These are phyloP conservation scores for Penicillium sp. DNA, from an alignment of 2,329 filamentous ascomycete species.

Conservation along the genomic window DNA sequence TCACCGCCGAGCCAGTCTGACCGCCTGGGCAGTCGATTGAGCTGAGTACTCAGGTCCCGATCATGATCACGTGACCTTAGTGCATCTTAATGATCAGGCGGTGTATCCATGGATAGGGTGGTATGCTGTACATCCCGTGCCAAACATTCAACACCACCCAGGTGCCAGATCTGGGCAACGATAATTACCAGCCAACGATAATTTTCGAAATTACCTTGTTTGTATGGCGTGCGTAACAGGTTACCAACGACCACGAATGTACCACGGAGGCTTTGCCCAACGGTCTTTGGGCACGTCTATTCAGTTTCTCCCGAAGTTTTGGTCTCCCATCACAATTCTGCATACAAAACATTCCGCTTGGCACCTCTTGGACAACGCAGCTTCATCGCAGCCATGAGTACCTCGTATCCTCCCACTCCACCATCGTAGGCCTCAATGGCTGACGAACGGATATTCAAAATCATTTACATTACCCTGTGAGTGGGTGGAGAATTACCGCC, in stretches of 20 bases:
- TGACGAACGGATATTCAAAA: conserved; percentile 16
- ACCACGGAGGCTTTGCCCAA: background rate
- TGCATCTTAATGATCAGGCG: too few species aligned
- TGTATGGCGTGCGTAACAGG: too few species aligned
- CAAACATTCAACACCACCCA: too few species aligned
- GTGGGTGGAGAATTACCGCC: conserved; percentile 33
- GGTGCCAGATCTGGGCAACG: too few species aligned
- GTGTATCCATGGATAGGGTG: too few species aligned
- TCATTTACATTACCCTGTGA: conserved; percentile 21
- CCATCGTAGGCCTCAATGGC: conserved; percentile 8
- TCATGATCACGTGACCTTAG: too few species aligned
- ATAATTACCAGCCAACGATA: too few species aligned
- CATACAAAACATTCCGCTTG: background rate
- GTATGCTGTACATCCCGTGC: too few species aligned
- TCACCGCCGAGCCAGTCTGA: too few species aligned
- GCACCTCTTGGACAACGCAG: background rate
- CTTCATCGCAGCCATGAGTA: conserved; percentile 12
- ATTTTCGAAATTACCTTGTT: too few species aligned
- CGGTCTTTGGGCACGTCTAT: background rate
- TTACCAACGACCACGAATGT: background rate
- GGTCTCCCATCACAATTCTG: conserved; percentile 2
- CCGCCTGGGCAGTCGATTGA: too few species aligned
- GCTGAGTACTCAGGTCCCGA: too few species aligned
- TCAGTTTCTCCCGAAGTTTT: background rate
- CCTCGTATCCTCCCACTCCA: conserved; percentile 13